Percentiles rank a stretch among this genome's conserved stretches.
These are phyloP conservation scores for Acer saccharum DNA, from an alignment of 345 rosid genomes.

Conservation along the genomic window DNA sequence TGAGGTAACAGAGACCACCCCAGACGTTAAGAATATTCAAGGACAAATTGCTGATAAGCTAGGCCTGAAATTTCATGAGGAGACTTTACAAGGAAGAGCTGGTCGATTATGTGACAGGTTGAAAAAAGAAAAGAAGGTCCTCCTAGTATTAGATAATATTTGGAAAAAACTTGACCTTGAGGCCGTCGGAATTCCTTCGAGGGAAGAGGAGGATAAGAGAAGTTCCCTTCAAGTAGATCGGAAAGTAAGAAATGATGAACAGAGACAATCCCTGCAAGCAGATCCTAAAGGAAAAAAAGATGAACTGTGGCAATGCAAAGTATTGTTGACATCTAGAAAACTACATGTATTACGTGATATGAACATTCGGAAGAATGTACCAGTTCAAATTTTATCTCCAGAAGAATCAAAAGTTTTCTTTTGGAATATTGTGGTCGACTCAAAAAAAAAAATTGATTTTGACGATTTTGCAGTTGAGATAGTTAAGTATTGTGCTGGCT, in stretches of 20 bases:
- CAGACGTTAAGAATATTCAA: conserved; percentile 20
- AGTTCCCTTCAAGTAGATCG: too few relatives aligned
- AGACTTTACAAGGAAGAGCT: background rate
- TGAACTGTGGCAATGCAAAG: too few relatives aligned
- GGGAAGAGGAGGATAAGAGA: too few relatives aligned
- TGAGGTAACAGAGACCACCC: background rate
- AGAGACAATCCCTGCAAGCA: too few relatives aligned
- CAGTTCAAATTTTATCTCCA: too few relatives aligned
- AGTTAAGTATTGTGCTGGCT: conserved; percentile 14
- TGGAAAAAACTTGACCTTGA: background rate
- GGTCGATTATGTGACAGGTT: background rate
- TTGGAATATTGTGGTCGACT: background rate
- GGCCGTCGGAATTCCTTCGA: conserved; percentile 4
- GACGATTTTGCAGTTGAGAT: background rate
- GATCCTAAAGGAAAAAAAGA: too few relatives aligned
- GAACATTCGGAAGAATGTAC: too few relatives aligned
- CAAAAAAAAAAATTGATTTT: background rate
- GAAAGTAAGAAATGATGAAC: too few relatives aligned
- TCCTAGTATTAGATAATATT: background rate
- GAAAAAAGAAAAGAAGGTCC: background rate
- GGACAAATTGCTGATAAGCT: background rate
- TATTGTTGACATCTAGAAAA: too few relatives aligned
- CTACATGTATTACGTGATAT: too few relatives aligned
- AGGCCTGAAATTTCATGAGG: background rate
- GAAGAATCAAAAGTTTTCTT: too few relatives aligned